Conservation (phyloP, 805 yeast genomes). For the Cyberlindnera suaveolens region DNA sequence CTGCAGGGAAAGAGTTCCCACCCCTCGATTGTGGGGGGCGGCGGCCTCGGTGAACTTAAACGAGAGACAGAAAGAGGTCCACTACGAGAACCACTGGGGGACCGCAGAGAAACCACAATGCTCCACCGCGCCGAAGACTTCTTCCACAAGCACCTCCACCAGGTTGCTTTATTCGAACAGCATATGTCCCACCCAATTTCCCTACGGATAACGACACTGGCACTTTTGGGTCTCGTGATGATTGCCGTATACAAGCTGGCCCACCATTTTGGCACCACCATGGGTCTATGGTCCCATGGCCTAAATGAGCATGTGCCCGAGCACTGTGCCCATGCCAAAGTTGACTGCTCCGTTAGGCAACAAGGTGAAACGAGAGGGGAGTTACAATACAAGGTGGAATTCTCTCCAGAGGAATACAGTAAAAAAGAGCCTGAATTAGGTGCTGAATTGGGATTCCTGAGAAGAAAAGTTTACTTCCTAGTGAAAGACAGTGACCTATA, state of each 20-base stretch:
- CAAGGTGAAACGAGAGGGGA: neutral
- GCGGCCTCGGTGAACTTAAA: neutral
- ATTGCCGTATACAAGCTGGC: slow-evolving; percentile 31
- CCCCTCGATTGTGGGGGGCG: neutral
- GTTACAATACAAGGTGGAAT: slow-evolving; percentile 57
- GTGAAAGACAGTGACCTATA: slow-evolving; percentile 40
- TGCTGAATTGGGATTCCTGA: slow-evolving; percentile 56
- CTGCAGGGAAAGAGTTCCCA: neutral
- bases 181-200: slow-evolving; percentile 21
- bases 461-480: slow-evolving; percentile 48
- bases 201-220: slow-evolving; percentile 19
- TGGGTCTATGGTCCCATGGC: slow-evolving; percentile 32
- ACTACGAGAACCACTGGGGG: no score
- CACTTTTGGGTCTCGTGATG: slow-evolving; percentile 12
- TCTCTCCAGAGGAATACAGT: slow-evolving; percentile 70
- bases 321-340: slow-evolving; percentile 69
- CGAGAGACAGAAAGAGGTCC: neutral
- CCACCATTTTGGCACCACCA: slow-evolving; percentile 37
- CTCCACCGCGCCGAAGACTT: slow-evolving; percentile 3
- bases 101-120: neutral
- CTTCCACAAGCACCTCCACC: slow-evolving; percentile 1
- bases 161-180: slow-evolving; percentile 10
- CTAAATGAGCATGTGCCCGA: slow-evolving; percentile 56
- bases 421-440: slow-evolving; percentile 62
- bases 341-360: slow-evolving; percentile 14